Conservation (phyloP, 345 rosid genomes). For the Dimocarpus longan region DNA sequence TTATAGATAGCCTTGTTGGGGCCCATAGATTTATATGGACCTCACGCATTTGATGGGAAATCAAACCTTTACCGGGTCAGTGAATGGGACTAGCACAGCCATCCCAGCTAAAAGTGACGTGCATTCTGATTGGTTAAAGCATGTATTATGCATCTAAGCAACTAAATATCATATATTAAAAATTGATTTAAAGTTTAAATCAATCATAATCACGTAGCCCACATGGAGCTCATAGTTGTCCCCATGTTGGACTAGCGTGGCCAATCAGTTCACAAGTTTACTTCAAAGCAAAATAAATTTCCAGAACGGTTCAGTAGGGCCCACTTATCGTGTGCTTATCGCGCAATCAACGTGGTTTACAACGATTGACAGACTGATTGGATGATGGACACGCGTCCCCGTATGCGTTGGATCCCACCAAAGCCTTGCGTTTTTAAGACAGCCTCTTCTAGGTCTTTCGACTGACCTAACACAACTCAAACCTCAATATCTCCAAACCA, state of each 20-base stretch:
- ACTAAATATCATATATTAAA: too few species aligned
- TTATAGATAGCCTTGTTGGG: too few species aligned
- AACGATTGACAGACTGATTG: background rate
- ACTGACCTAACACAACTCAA: background rate
- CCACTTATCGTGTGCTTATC: background rate
- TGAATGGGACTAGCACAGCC: too few species aligned
- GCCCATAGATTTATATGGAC: too few species aligned
- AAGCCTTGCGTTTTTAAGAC: background rate
- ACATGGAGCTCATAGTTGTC: background rate
- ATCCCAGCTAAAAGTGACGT: too few species aligned
- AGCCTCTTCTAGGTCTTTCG: background rate
- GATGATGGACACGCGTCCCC: constrained; percentile 30
- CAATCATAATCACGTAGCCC: background rate
- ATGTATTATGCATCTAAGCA: too few species aligned
- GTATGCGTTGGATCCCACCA: constrained; percentile 40
- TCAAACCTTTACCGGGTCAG: too few species aligned
- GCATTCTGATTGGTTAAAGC: too few species aligned
- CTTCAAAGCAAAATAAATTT: background rate
- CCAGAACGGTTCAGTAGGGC: background rate
- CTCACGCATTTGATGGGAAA: too few species aligned
- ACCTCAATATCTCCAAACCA: background rate
- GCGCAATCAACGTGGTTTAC: constrained; percentile 33
- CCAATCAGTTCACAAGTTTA: background rate
- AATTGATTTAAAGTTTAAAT: too few species aligned
- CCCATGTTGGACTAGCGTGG: background rate